phyloP scores from a whole-genome alignment of 306 rosid genomes.

The Vigna angularis region DNA sequence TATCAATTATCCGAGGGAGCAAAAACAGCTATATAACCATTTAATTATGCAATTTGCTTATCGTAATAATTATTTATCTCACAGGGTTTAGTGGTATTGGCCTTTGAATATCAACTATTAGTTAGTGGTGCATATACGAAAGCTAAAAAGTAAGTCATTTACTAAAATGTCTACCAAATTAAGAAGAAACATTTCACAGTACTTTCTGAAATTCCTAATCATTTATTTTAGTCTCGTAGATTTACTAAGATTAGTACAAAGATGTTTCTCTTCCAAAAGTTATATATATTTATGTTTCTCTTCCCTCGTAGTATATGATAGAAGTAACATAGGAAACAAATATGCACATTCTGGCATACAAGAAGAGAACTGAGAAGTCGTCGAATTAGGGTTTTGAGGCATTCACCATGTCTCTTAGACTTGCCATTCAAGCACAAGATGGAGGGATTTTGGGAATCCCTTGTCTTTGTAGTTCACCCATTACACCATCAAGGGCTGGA shows the following conservation, averaged over 20 bases:
- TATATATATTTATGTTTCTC: neutral
- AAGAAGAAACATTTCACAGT: neutral
- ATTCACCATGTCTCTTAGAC: conserved; percentile 17
- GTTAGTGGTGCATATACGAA: too few relatives aligned
- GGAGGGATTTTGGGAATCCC: conserved; percentile 89
- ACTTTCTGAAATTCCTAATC: conserved; percentile 13
- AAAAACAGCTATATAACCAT: neutral
- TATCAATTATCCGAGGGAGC: too few relatives aligned
- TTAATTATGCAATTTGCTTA: neutral
- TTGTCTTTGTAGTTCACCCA: conserved; percentile 79
- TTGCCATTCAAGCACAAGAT: conserved; percentile 57
- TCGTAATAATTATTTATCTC: neutral
- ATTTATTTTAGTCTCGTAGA: conserved; percentile 8
- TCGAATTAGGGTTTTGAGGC: conserved; percentile 65
- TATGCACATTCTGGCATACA: conserved; percentile 8
- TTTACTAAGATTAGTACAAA: too few relatives aligned
- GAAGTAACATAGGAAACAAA: too few relatives aligned
- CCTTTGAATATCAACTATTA: too few relatives aligned
- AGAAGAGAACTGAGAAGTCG: conserved; percentile 51
- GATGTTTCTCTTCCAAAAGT: neutral
- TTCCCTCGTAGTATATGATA: neutral
- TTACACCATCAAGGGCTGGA: conserved; percentile 75
- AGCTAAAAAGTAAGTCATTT: too few relatives aligned
- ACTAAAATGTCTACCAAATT: too few relatives aligned
- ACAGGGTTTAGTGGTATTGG: too few relatives aligned